Conservation (phyloP, 139 green algal genomes). For the Deuterostichococcus epilithicus region DNA sequence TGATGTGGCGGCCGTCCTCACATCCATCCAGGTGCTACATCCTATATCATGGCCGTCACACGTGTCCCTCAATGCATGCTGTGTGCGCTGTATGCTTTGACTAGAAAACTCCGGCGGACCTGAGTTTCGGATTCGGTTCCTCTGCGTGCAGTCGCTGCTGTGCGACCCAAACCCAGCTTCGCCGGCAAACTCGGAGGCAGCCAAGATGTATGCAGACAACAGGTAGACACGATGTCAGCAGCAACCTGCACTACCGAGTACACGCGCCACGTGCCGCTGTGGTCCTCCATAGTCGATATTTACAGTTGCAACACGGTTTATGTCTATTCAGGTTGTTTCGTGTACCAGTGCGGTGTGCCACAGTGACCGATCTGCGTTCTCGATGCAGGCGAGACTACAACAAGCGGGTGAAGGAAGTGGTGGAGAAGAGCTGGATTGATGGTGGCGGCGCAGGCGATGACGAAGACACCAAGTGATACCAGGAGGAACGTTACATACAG, state of each 20-base stretch:
- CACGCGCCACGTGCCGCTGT: too few species aligned
- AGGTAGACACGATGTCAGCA: conserved; percentile 28
- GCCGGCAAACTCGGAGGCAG: conserved; percentile 95
- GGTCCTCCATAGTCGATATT: too few species aligned
- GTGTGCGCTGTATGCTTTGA: not conserved
- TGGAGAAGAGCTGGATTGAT: conserved; percentile 72
- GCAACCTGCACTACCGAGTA: too few species aligned
- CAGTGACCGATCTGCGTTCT: too few species aligned
- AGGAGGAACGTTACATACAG: too few species aligned
- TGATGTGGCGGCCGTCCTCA: conserved; percentile 94
- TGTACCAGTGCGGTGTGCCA: too few species aligned
- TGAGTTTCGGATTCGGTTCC: not conserved
- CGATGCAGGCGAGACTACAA: conserved; percentile 82
- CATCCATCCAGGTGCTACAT: conserved; percentile 90
- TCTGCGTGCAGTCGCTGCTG: conserved; percentile 80
- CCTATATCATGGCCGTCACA: too few species aligned
- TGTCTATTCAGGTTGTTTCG: too few species aligned
- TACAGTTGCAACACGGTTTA: too few species aligned
- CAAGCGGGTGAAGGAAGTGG: conserved; percentile 77
- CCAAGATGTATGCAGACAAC: conserved; percentile 86
- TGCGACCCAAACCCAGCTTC: conserved; percentile 97
- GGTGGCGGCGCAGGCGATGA: conserved; percentile 11
- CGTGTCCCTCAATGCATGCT: too few species aligned
- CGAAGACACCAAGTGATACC: conserved; percentile 2
- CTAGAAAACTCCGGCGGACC: not conserved